Conservation (phyloP, 1,139 yeast species). For the Protomyces pachydermus region DNA sequence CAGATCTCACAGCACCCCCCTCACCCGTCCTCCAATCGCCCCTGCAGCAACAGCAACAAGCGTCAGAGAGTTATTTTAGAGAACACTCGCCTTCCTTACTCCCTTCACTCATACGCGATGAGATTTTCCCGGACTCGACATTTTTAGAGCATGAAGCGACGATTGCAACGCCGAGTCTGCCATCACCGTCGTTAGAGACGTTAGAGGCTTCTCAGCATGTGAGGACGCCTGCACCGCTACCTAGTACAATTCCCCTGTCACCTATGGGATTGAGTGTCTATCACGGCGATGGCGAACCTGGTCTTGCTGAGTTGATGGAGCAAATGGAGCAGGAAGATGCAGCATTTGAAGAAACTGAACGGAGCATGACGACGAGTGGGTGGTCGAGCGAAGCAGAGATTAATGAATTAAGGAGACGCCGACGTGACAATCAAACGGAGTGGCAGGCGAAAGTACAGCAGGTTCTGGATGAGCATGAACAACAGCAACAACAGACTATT, state of each 20-base stretch:
- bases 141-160: background rate
- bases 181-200: background rate
- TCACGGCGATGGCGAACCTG: background rate
- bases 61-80: background rate
- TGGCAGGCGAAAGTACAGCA: constrained; percentile 46
- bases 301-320: constrained; percentile 23
- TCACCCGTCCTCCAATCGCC: background rate
- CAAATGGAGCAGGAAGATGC: constrained; percentile 27
- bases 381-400: constrained; percentile 27
- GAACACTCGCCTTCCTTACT: background rate
- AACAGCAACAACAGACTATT: background rate
- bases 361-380: constrained; percentile 25
- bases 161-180: background rate
- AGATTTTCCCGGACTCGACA: background rate
- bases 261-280: background rate
- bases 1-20: background rate
- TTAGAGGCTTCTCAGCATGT: background rate
- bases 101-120: background rate
- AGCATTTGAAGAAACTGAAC: constrained; percentile 26
- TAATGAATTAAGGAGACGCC: constrained; percentile 10
- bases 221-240: background rate
- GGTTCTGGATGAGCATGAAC: constrained; percentile 36
- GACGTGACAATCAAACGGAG: constrained; percentile 17
- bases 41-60: background rate
- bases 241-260: too few relatives aligned